Evolutionary conservation across 371 early-diverging fungal genomes (phyloP).

Genomic region (Mortierella sp.): DNA sequence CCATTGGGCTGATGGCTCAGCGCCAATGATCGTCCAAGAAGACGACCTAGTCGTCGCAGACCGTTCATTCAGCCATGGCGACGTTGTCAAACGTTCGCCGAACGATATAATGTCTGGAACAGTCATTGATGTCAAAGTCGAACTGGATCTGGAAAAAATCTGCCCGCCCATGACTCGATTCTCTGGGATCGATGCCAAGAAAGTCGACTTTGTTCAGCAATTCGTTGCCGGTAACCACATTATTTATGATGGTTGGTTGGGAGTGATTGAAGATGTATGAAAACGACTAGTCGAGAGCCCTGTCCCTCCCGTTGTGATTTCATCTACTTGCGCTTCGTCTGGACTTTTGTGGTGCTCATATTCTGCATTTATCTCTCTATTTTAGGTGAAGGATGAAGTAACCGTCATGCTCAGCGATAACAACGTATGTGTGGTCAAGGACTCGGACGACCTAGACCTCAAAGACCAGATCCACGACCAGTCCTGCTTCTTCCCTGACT

Average conservation of each 20-base stretch:
- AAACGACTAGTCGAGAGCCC: conserved; percentile 1
- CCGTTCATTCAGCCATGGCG: conserved; percentile 56
- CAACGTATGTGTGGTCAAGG: conserved; percentile 49
- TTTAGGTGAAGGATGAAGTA: conserved; percentile 54
- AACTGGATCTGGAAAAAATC: conserved; percentile 46
- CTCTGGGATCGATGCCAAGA: conserved; percentile 45
- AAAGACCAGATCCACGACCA: conserved; percentile 54
- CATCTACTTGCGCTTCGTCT: background rate
- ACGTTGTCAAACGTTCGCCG: conserved; percentile 55
- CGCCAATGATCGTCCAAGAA: conserved; percentile 40
- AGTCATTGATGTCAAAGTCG: conserved; percentile 50
- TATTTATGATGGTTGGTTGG: conserved; percentile 57
- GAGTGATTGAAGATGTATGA: conserved; percentile 55
- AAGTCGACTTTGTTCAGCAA: conserved; percentile 54
- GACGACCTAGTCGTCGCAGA: conserved; percentile 53
- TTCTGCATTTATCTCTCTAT: too few species aligned
- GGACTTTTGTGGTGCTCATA: background rate
- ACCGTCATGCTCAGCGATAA: conserved; percentile 53
- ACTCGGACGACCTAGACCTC: conserved; percentile 53
- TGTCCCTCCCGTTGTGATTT: background rate
- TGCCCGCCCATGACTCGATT: conserved; percentile 53
- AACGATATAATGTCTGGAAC: conserved; percentile 56
- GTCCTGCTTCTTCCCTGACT: conserved; percentile 56
- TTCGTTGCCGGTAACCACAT: conserved; percentile 50
- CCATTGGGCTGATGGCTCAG: conserved; percentile 54